Conservation (phyloP, 305 asterid species). For the Fraxinus velutina region DNA sequence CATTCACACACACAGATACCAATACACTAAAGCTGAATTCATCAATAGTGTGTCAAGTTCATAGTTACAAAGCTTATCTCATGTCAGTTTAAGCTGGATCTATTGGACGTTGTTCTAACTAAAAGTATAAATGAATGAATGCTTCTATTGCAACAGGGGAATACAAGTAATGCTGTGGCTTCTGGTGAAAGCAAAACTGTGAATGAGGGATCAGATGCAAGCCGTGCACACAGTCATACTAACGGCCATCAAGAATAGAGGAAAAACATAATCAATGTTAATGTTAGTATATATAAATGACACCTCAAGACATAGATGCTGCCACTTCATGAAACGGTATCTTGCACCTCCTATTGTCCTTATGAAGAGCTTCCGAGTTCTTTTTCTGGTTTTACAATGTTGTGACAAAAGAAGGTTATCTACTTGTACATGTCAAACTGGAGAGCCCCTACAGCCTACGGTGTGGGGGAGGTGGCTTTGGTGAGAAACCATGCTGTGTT, state of each 20-base stretch:
- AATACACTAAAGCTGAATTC: background rate
- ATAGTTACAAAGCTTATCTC: background rate
- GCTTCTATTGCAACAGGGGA: conserved; percentile 41
- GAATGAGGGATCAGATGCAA: conserved; percentile 29
- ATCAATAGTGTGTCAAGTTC: background rate
- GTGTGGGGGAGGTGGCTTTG: background rate
- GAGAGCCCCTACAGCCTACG: background rate
- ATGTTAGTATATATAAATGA: background rate
- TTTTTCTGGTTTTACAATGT: background rate
- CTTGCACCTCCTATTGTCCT: conserved; percentile 3
- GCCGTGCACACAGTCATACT: conserved; percentile 21
- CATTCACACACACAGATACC: background rate
- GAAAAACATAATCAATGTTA: background rate
- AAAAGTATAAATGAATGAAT: background rate
- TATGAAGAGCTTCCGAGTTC: background rate
- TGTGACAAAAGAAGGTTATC: conserved; percentile 1
- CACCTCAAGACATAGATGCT: background rate
- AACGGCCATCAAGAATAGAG: conserved; percentile 28
- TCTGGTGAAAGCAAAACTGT: conserved; percentile 30
- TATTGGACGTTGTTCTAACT: background rate
- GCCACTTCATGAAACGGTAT: background rate
- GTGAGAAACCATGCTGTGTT: background rate
- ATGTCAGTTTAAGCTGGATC: background rate
- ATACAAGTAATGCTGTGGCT: conserved; percentile 29
- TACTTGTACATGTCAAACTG: background rate